A percentile compares a stretch with the other conserved stretches of the same genome.
phyloP scores from a whole-genome alignment of 345 rosid genomes.

The Murraya paniculata region DNA sequence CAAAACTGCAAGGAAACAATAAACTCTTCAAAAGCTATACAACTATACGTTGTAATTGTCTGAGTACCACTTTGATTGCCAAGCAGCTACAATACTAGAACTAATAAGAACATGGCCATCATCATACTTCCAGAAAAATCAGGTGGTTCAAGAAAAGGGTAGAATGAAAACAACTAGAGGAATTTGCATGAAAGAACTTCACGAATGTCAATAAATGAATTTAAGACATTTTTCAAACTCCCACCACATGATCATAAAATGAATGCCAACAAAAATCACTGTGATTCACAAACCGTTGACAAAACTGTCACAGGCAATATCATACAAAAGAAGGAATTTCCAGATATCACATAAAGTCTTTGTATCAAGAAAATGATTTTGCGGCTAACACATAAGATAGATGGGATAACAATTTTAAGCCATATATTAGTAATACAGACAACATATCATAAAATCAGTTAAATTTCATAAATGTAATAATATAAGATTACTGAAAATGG shows the following conservation, averaged over 20 bases:
- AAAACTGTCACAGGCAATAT: neutral
- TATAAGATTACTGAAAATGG: neutral
- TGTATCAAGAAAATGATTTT: neutral
- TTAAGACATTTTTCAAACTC: neutral
- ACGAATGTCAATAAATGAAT: neutral
- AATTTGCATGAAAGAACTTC: neutral
- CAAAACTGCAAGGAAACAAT: conserved; percentile 50
- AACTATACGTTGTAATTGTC: neutral
- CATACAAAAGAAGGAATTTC: neutral
- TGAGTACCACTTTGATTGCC: neutral
- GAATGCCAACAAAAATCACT: neutral
- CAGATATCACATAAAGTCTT: neutral
- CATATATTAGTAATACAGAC: neutral
- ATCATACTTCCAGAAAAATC: neutral
- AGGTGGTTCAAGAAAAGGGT: neutral
- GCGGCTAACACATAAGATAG: neutral
- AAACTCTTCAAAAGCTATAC: neutral
- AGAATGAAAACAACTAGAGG: neutral
- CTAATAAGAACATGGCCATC: neutral
- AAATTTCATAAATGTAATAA: neutral
- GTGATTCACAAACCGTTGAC: neutral
- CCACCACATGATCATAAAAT: neutral
- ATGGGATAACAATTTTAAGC: neutral
- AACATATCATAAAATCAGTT: neutral
- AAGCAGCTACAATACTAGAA: neutral